Base-by-base conservation (phyloP, 768 basidiomycete species). In the Hygrophorus russula region DNA sequence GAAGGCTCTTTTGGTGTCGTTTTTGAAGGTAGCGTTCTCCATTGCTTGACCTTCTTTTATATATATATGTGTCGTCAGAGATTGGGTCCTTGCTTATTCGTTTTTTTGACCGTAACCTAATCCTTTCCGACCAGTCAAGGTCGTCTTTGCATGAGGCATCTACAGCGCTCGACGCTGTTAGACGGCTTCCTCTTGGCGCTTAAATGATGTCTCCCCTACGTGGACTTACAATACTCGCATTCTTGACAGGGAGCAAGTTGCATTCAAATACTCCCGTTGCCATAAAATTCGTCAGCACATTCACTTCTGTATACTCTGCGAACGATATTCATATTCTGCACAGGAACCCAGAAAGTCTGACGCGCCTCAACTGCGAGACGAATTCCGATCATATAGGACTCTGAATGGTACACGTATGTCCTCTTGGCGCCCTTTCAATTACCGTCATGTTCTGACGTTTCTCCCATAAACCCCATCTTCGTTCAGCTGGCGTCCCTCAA, bases 1-100 rank as follows among this genome's bases (percentile, higher is more conserved):
- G 94, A 99, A 66, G 94, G 94, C 40, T 88, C 84, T n/a, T 99
- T 99, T 60, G 94, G 94, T 56, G 94, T 98, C 51, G 84, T 98
- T 49, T 90, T 96, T 64, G 82, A 97, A 75, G 83, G 96, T 92
- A 57, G 40, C 70, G 65, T 19, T 42, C 39, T 19, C 13, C 17
- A 4, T 12, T 13, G 13, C 14, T 2, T 37, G 5, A 14, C 10
- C 11, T 2, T 4, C 36, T 19, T 18, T 18, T 3, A 4, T 36
- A 12, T 15, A 36, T 36, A 14, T 7, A 36, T 6, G 14, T 14
- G 5, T 37, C 18, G 36, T 37, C 24, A 24, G 24, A 24, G 24
- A 24, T 24, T 24, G 24, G 24, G 24, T 7, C 24, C 24, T 3
- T 24, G 24, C 4, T 24, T 24, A 7, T 24, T 24, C 24, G 24